Conservation (phyloP, 139 green algal genomes). For the Diplosphaera chodatii region DNA sequence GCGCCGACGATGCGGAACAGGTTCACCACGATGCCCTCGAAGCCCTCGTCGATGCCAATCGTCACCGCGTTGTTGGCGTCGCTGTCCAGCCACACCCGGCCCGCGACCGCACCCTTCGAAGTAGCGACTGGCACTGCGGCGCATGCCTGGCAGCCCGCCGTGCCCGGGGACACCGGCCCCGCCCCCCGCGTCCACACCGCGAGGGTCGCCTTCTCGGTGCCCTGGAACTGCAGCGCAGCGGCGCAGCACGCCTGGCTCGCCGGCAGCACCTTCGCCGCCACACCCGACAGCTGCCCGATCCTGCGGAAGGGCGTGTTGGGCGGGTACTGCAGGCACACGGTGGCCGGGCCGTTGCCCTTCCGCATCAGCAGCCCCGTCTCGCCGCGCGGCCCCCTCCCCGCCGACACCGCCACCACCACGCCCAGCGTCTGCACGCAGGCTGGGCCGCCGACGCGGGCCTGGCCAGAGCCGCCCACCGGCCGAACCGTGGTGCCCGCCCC, state of each 20-base stretch:
- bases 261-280: too few relatives aligned
- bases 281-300: background rate
- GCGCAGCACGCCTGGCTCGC: too few relatives aligned
- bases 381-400: too few relatives aligned
- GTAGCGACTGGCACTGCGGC: too few relatives aligned
- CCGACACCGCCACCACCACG: too few relatives aligned
- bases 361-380: background rate
- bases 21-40: background rate
- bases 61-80: background rate
- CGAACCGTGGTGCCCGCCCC: too few relatives aligned
- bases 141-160: background rate
- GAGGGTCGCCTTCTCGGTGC: too few relatives aligned
- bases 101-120: background rate
- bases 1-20: background rate
- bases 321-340: background rate
- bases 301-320: background rate
- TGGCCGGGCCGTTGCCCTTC: background rate
- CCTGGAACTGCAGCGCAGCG: too few relatives aligned
- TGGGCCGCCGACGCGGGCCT: too few relatives aligned
- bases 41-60: background rate
- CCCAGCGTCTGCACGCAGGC: too few relatives aligned
- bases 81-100: background rate
- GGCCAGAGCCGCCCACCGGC: too few relatives aligned
- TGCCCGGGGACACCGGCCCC: too few relatives aligned
- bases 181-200: background rate